Evolutionary conservation across 2,329 filamentous ascomycete genomes (phyloP).

Genomic region (Fusarium sarcochroum): DNA sequence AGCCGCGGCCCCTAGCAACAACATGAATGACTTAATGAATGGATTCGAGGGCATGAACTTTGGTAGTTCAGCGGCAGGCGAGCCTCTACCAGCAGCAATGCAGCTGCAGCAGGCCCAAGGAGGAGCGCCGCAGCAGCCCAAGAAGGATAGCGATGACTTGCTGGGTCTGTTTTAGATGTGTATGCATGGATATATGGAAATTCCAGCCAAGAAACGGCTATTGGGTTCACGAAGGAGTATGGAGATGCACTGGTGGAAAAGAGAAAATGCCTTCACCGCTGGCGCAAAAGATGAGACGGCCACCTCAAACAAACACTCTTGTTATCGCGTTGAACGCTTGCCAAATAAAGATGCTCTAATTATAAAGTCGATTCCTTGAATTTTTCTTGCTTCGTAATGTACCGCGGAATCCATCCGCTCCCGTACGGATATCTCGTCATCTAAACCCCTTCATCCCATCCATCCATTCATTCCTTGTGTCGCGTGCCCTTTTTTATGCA

Average conservation of each 20-base stretch:
- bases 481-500: conserved; percentile 14
- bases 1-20: conserved; percentile 61
- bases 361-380: conserved; percentile 26
- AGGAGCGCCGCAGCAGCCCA: conserved; percentile 57
- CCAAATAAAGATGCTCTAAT: conserved; percentile 45
- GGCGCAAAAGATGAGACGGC: conserved; percentile 44
- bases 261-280: conserved; percentile 34
- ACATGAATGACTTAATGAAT: conserved; percentile 89
- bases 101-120: conserved; percentile 63
- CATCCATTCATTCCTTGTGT: conserved; percentile 1
- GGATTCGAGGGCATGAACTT: conserved; percentile 89
- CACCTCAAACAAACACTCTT: conserved; percentile 30
- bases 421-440: conserved; percentile 29
- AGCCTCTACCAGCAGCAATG: conserved; percentile 75
- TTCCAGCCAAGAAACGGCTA: conserved; percentile 23
- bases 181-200: conserved; percentile 16
- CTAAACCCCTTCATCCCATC: conserved; percentile 1
- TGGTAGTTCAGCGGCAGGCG: conserved; percentile 66
- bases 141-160: conserved; percentile 75
- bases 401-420: conserved; percentile 23
- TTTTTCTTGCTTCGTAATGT: conserved; percentile 32
- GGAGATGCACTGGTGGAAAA: conserved; percentile 35
- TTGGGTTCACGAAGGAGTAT: conserved; percentile 35
- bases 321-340: conserved; percentile 39
- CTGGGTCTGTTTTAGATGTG: conserved; percentile 58